These are phyloP conservation scores for Euphrasia arctica DNA, from an alignment of 305 asterid species.

Conservation along the genomic window DNA sequence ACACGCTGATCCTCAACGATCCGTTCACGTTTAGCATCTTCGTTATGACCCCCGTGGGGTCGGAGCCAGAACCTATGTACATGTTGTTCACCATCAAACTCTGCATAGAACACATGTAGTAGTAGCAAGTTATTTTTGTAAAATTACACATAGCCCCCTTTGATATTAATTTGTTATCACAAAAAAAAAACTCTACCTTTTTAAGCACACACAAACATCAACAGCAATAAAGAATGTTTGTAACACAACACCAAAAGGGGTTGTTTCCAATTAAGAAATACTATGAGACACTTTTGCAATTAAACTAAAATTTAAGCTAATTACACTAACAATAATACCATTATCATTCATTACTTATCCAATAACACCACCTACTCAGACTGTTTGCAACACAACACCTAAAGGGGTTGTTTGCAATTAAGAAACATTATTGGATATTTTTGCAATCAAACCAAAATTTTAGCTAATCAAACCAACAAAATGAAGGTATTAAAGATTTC, in stretches of 20 bases:
- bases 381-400: neutral
- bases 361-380: neutral
- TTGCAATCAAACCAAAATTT: neutral
- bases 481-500: no score
- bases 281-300: neutral
- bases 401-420: neutral
- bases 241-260: neutral
- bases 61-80: constrained; percentile 70
- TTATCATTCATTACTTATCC: no score
- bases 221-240: neutral
- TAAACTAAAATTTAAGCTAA: neutral
- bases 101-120: constrained; percentile 34
- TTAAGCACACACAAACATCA: neutral
- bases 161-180: neutral
- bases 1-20: constrained; percentile 59
- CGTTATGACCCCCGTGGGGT: constrained; percentile 74
- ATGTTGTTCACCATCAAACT: constrained; percentile 67
- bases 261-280: neutral
- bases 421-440: neutral
- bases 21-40: constrained; percentile 71
- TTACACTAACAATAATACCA: neutral
- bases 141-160: neutral
- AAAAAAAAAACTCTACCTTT: no score
- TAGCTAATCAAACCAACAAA: neutral
- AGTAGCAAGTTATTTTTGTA: neutral